phyloP scores from a whole-genome alignment of 2,329 filamentous ascomycete species.

The Pseudogymnoascus sp. region DNA sequence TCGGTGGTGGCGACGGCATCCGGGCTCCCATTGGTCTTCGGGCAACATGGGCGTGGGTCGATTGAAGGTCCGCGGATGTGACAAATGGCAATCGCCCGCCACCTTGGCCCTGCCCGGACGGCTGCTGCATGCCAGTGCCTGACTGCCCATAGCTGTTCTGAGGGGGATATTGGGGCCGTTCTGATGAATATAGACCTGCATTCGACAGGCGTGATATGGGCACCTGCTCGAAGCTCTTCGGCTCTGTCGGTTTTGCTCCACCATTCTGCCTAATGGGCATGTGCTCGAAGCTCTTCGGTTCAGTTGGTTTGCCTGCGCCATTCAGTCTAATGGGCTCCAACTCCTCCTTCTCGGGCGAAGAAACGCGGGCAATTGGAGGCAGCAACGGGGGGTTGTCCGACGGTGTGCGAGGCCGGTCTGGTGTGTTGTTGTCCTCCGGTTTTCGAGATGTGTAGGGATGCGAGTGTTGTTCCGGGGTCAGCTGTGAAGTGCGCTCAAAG shows the following conservation, averaged over 20 bases:
- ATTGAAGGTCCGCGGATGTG: constrained; percentile 18
- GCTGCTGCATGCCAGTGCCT: constrained; percentile 23
- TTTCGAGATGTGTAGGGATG: constrained; percentile 23
- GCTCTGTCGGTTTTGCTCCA: background rate
- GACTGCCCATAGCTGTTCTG: constrained; percentile 21
- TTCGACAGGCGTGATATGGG: background rate
- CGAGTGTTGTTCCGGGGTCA: constrained; percentile 21
- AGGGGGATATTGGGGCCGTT: constrained; percentile 3
- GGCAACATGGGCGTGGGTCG: constrained; percentile 19
- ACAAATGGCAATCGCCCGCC: constrained; percentile 20
- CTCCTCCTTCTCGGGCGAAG: constrained; percentile 24
- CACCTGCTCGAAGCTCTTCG: background rate
- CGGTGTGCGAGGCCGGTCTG: background rate
- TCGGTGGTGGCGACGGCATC: constrained; percentile 25
- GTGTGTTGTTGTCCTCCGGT: constrained; percentile 19
- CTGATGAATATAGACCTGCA: background rate
- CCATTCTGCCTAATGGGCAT: constrained; percentile 15
- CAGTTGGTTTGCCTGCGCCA: constrained; percentile 8
- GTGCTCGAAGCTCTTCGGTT: background rate
- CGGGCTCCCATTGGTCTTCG: constrained; percentile 24
- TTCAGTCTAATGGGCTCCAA: constrained; percentile 11
- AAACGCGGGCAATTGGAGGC: constrained; percentile 34
- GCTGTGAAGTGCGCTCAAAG: constrained; percentile 24
- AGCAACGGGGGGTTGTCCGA: constrained; percentile 40
- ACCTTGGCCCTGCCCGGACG: constrained; percentile 20